Conservation (phyloP, 2,329 filamentous ascomycete genomes). For the Colletotrichum nymphaeae region DNA sequence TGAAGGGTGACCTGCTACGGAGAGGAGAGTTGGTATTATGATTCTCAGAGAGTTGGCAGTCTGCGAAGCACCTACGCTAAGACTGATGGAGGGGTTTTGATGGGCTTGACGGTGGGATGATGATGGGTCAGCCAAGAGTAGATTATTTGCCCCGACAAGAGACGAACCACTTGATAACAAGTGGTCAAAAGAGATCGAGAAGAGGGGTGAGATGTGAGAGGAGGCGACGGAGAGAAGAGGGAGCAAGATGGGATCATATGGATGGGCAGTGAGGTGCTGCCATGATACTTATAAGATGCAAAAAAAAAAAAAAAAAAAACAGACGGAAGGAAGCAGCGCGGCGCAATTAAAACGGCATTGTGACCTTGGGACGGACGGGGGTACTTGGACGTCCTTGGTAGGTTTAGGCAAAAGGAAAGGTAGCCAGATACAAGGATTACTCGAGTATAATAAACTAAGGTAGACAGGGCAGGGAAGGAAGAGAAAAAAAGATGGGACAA, state of each 20-base stretch:
- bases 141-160: not conserved
- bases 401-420: slow-evolving; percentile 19
- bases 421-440: slow-evolving; percentile 1
- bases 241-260: slow-evolving; percentile 3
- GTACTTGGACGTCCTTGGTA: slow-evolving; percentile 4
- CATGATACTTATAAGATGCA: slow-evolving; percentile 30
- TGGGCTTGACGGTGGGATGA: not conserved
- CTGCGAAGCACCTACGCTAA: not conserved
- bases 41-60: not conserved
- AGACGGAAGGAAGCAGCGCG: not conserved
- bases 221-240: slow-evolving; percentile 15
- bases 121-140: not conserved
- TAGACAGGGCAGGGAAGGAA: not conserved
- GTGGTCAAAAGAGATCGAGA: not conserved
- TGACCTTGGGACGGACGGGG: not conserved
- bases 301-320: not conserved
- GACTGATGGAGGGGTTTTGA: not conserved
- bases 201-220: not conserved
- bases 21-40: not conserved
- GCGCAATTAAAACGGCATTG: slow-evolving; percentile 7
- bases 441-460: not conserved
- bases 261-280: slow-evolving; percentile 8
- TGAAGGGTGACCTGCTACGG: not conserved
- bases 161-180: slow-evolving; percentile 10
- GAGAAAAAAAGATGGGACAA: slow-evolving; percentile 21